phyloP scores from a whole-genome alignment of 805 yeast genomes.

The Starmerella etchellsii region DNA sequence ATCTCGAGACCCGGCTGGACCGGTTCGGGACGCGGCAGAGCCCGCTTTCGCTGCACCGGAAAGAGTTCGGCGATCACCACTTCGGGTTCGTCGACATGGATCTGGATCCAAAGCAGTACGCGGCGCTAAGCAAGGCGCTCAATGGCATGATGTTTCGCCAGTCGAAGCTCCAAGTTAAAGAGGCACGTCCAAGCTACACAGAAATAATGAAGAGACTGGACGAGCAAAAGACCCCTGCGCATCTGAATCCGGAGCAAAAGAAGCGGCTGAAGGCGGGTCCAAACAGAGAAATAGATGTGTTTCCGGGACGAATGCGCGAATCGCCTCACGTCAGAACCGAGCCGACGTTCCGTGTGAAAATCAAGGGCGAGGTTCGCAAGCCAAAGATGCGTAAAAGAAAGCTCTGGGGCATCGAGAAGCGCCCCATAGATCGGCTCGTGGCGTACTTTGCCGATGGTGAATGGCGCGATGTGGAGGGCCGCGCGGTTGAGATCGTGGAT shows the following conservation, averaged over 20 bases:
- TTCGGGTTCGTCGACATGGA: slow-evolving; percentile 59
- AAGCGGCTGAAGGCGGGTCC: slow-evolving; percentile 27
- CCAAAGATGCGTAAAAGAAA: slow-evolving; percentile 58
- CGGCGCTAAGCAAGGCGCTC: slow-evolving; percentile 41
- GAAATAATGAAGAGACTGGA: slow-evolving; percentile 36
- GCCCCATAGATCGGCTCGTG: slow-evolving; percentile 40
- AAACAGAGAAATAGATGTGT: slow-evolving; percentile 29
- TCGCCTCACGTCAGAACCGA: slow-evolving; percentile 36
- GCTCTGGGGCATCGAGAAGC: slow-evolving; percentile 80
- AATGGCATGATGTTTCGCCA: slow-evolving; percentile 72
- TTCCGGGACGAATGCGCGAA: slow-evolving; percentile 50
- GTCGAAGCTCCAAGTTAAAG: slow-evolving; percentile 43
- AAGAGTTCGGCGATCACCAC: slow-evolving; percentile 38
- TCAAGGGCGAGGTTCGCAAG: slow-evolving; percentile 45
- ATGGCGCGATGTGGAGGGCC: slow-evolving; percentile 74
- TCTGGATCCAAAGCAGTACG: slow-evolving; percentile 35
- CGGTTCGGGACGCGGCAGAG: slow-evolving; percentile 46
- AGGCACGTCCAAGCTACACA: slow-evolving; percentile 42
- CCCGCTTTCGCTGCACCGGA: slow-evolving; percentile 42
- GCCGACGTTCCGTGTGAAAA: slow-evolving; percentile 48
- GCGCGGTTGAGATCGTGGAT: slow-evolving; percentile 47
- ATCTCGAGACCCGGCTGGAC: slow-evolving; percentile 42
- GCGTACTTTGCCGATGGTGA: slow-evolving; percentile 47
- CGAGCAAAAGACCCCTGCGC: slow-evolving; percentile 29
- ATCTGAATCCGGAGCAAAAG: slow-evolving; percentile 21